Base-by-base conservation (phyloP, 1,139 yeast genomes). In the Meyerozyma smithsonii region DNA sequence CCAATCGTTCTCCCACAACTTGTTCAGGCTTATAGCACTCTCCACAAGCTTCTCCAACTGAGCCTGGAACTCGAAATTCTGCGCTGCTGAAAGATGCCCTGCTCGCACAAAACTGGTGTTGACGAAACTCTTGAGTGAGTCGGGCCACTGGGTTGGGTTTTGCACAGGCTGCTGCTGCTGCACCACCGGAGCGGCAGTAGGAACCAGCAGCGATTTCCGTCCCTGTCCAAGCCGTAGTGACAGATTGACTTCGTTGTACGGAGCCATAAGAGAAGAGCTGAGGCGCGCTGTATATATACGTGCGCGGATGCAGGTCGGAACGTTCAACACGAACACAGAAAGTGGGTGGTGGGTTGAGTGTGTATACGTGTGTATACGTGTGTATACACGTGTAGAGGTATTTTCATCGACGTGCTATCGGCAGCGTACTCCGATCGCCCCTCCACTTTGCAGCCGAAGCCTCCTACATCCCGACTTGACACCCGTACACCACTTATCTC, bases 1-100 rank as follows among this genome's bases (percentile, higher is more conserved):
- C 95, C 95, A 85, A 50, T 83, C 76, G 46, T 79, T 81, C 1
- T 59, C 51, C 66, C 75, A 70, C 4, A 84, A 55, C 33, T 67
- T 67, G 12, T 66, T 63, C 32, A 64, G 58, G 4, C 59, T 60
- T 35, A 74, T 69, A 0, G 90, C 89, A 41, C 56, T 50, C 38
- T 77, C 69, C 21, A 81, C 69, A 25, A 77, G 55, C 16, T 56
- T 52, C 46, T 71, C 78, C 34, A 80, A 58, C 51, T 79, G 77
- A 4, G 49, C 41, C 45, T 76, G 69, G 47, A 74, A 64, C 14
- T 39, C 36, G 19, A 58, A 46, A 20, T 40, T 24, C 12, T 53
- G 53, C 6, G 20, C 15, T 18, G 20, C 10, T 18, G 12, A 11
- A 30, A 30, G 34, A 16, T 30, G 20, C 21, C 54, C 49, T 0